Evolutionary conservation across 768 basidiomycete genomes (phyloP).

Genomic region (Suillus ampliporus): DNA sequence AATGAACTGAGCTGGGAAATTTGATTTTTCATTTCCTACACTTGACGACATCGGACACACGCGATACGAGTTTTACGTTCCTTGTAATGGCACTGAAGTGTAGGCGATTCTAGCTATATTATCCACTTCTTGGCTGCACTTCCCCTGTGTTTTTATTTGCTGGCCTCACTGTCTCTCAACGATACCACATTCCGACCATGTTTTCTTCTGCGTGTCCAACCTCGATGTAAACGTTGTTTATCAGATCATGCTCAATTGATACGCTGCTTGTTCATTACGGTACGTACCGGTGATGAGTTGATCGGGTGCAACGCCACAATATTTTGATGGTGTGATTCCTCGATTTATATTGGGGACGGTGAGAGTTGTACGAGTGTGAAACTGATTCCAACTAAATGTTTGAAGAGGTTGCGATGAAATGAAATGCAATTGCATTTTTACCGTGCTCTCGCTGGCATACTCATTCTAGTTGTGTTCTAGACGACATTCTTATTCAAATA

Average conservation of each 20-base stretch:
- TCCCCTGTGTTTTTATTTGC: conserved; percentile 32
- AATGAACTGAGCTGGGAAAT: conserved; percentile 35
- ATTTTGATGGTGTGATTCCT: neutral
- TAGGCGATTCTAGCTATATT: conserved; percentile 35
- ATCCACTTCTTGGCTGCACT: conserved; percentile 26
- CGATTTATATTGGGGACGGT: no score
- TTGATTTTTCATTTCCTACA: conserved; percentile 10
- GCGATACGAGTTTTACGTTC: conserved; percentile 38
- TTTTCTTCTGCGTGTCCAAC: conserved; percentile 20
- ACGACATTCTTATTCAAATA: no score
- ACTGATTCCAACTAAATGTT: no score
- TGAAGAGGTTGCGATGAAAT: no score
- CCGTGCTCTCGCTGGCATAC: no score
- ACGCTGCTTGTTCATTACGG: neutral
- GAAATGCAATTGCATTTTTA: no score
- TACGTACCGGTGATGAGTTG: no score
- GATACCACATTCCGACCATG: conserved; percentile 35
- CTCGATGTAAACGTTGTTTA: conserved; percentile 7
- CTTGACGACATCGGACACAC: conserved; percentile 33
- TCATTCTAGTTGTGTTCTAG: no score
- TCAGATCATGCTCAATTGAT: neutral
- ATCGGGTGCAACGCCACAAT: neutral
- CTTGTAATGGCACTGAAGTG: conserved; percentile 32
- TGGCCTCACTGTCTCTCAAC: conserved; percentile 16
- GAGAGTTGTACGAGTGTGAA: no score